These are phyloP conservation scores for Globisporangium carolinianum DNA, from an alignment of 352 stramenopile genomes.

Conservation along the genomic window DNA sequence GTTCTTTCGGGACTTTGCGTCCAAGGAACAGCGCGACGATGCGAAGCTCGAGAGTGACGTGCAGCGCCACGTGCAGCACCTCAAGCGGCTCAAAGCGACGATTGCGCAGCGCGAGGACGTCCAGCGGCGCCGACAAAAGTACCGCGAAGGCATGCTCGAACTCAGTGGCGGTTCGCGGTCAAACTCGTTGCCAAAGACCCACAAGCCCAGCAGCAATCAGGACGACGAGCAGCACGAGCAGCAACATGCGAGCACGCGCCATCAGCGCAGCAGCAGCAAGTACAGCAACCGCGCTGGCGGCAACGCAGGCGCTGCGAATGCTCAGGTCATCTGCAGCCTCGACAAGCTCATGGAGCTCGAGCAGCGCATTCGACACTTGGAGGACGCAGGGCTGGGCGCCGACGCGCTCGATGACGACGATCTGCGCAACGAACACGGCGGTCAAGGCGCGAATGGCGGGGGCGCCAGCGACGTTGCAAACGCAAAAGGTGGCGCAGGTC, in stretches of 20 bases:
- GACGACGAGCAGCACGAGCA: constrained; percentile 26
- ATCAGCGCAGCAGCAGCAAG: constrained; percentile 22
- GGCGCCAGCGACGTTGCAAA: constrained; percentile 17
- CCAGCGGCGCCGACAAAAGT: constrained; percentile 51
- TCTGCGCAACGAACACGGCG: constrained; percentile 6
- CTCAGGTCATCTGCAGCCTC: constrained; percentile 66
- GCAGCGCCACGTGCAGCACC: constrained; percentile 83
- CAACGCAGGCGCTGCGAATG: constrained; percentile 11
- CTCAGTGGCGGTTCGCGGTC: constrained; percentile 27
- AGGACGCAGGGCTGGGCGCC: constrained; percentile 51
- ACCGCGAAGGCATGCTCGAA: constrained; percentile 51
- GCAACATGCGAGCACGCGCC: constrained; percentile 5
- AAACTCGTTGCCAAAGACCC: constrained; percentile 20
- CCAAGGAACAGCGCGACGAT: constrained; percentile 53
- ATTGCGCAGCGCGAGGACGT: constrained; percentile 57
- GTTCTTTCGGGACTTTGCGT: constrained; percentile 83
- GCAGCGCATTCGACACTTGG: constrained; percentile 78
- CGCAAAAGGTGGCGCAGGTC: constrained; percentile 12
- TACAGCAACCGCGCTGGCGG: constrained; percentile 22
- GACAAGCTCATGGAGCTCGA: constrained; percentile 89
- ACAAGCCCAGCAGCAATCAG: constrained; percentile 27
- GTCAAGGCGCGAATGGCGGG: constrained; percentile 15
- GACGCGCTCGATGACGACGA: constrained; percentile 30
- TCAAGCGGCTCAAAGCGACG: constrained; percentile 69
- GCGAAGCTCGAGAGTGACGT: constrained; percentile 79